Evolutionary conservation across 2,329 filamentous ascomycete genomes (phyloP).

Genomic region (Pseudocercospora vitis): DNA sequence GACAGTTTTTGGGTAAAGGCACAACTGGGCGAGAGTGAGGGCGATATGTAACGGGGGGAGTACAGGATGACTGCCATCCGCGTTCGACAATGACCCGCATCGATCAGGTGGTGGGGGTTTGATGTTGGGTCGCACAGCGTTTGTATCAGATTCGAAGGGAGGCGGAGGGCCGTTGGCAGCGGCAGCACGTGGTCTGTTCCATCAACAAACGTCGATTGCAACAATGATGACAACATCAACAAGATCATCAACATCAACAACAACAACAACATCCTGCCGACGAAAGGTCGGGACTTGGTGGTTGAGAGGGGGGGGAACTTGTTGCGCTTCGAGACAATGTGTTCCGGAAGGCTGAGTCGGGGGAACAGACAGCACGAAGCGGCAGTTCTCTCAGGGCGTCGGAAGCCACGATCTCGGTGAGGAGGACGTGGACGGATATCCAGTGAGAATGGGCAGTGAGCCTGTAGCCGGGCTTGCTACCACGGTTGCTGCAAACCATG

Average conservation of each 20-base stretch:
- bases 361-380: not conserved
- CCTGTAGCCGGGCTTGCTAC: conserved; percentile 8
- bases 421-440: not conserved
- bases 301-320: not conserved
- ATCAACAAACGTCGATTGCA: no score
- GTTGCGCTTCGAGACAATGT: not conserved
- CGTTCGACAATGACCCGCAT: conserved; percentile 15
- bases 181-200: conserved; percentile 19
- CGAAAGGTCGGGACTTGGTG: conserved; percentile 1
- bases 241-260: conserved; percentile 8
- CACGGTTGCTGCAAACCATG: not conserved
- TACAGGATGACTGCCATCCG: conserved; percentile 5
- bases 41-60: conserved; percentile 4
- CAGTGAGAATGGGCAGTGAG: not conserved
- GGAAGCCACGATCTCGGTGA: conserved; percentile 3
- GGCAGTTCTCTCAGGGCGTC: conserved; percentile 3
- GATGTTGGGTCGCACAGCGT: conserved; percentile 14
- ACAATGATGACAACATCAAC: conserved; percentile 7
- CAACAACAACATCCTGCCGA: not conserved
- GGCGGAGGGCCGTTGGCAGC: conserved; percentile 17
- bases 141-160: conserved; percentile 17
- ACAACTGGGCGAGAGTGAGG: conserved; percentile 16
- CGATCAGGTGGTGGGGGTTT: conserved; percentile 16
- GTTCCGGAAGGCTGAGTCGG: conserved; percentile 9
- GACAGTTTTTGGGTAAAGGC: conserved; percentile 14